These are phyloP conservation scores for Coelastrella sp. DNA, from an alignment of 139 green algal species.

Conservation along the genomic window DNA sequence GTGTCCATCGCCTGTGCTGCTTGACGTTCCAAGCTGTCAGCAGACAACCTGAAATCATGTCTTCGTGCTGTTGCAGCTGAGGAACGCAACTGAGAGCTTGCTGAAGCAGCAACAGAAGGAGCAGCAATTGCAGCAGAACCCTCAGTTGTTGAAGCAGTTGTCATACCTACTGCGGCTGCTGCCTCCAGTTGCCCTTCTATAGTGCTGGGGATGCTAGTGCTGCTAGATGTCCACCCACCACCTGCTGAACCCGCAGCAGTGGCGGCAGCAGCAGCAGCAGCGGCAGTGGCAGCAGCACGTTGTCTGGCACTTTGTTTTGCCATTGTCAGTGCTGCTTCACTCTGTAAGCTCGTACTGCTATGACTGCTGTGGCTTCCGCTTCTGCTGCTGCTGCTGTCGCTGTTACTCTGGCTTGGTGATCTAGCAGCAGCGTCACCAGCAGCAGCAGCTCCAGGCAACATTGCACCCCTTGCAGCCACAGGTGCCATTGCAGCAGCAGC, in stretches of 20 bases:
- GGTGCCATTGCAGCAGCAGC: background rate
- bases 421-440: background rate
- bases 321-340: constrained; percentile 19
- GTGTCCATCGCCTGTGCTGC: background rate
- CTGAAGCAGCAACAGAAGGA: background rate
- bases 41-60: too few species aligned
- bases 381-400: constrained; percentile 3
- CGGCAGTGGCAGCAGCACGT: background rate
- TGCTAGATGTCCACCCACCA: background rate
- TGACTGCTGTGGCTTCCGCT: background rate
- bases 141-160: background rate
- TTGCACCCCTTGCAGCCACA: background rate
- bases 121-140: background rate
- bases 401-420: background rate
- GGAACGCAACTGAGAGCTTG: background rate
- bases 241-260: background rate
- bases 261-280: constrained; percentile 15
- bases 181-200: constrained; percentile 3
- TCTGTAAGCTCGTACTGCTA: background rate
- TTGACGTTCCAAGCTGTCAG: too few species aligned
- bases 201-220: background rate
- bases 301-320: constrained; percentile 16
- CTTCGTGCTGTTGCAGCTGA: too few species aligned
- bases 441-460: background rate
- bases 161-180: background rate